Evolutionary conservation across 805 yeast genomes (phyloP), one percentile per base, ranked within the genome.

Genomic region (Cyberlindnera lachancei): DNA sequence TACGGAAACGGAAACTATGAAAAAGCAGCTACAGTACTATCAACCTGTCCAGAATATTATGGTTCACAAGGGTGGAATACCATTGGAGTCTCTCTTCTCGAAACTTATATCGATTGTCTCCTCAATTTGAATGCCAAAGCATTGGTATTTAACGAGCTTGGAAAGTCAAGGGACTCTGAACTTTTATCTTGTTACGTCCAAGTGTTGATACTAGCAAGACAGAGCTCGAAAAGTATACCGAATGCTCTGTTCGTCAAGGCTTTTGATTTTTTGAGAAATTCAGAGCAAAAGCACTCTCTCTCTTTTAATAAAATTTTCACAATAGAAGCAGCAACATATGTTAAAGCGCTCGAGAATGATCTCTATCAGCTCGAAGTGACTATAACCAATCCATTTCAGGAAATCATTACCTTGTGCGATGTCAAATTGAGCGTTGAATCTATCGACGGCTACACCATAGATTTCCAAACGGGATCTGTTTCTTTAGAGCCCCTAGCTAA

Each of bases 51-150:
- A 29, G 74, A 71, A 23, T 74, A 74, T 34, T 87, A 82, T 47
- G 66, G 70, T 7, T 56, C 66, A 14, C 73, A 77, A 29, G 85
- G 87, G 2, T 88, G 96, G 96, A 70, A 70, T 31, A 55, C 61
- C 27, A 73, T 86, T 48, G 83, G 94, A 1, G 66, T 74, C 6
- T 57, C 68, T n/a, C 56, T 90, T 13, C 62, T 85, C 23, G 75
- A 73, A 42, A 61, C 78, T 1, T 86, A 79, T 48, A 66, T 83
- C 18, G 74, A 75, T 24, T 85, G 95, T 45, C 62, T 87, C 23
- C 73, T 72, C 38, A 59, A 68, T 18, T 42, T 55, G 29, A 48
- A 43, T 10, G 47, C 56, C 3, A 34, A 42, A 6, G 48, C 56
- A 22, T 48, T 47, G 5, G 38, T 42, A 15, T 50, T 51, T 18